Evolutionary conservation across 1,139 yeast genomes (phyloP).

Genomic region (Debaryomyces sp.): DNA sequence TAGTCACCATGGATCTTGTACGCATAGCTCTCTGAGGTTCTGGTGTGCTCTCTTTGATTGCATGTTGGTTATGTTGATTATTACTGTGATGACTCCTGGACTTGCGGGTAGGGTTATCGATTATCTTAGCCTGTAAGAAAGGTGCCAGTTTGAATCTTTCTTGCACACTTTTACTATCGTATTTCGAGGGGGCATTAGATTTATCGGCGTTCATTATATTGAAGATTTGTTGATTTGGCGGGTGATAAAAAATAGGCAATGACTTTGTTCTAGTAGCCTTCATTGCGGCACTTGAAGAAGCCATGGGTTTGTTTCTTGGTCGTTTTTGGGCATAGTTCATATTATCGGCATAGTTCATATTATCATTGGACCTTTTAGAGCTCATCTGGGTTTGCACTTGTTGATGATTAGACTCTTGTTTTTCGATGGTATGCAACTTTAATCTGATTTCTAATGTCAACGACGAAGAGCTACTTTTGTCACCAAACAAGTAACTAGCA

Average conservation of each 20-base stretch:
- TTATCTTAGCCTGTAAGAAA: slow-evolving; percentile 43
- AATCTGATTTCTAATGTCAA: slow-evolving; percentile 69
- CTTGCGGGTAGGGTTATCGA: slow-evolving; percentile 33
- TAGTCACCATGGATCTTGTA: slow-evolving; percentile 45
- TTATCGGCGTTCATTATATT: slow-evolving; percentile 48
- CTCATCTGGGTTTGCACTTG: slow-evolving; percentile 12
- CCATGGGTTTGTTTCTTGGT: slow-evolving; percentile 8
- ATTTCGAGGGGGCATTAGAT: slow-evolving; percentile 39
- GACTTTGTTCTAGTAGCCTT: slow-evolving; percentile 71
- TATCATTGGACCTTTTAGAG: slow-evolving; percentile 13
- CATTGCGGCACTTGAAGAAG: slow-evolving; percentile 29
- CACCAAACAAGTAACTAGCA: slow-evolving; percentile 51
- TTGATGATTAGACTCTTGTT: slow-evolving; percentile 8
- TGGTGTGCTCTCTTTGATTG: slow-evolving; percentile 32
- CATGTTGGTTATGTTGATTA: not conserved
- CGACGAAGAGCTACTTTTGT: slow-evolving; percentile 41
- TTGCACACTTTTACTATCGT: slow-evolving; percentile 46
- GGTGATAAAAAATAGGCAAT: slow-evolving; percentile 55
- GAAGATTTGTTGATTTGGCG: slow-evolving; percentile 43
- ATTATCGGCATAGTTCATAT: slow-evolving; percentile 2
- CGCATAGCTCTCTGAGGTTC: slow-evolving; percentile 48
- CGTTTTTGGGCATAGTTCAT: not conserved
- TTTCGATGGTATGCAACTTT: slow-evolving; percentile 52
- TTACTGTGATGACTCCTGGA: not conserved
- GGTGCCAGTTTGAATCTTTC: slow-evolving; percentile 53